Base-by-base conservation (phyloP, 2,329 filamentous ascomycete genomes). In the Ophiostoma himal-ulmi region DNA sequence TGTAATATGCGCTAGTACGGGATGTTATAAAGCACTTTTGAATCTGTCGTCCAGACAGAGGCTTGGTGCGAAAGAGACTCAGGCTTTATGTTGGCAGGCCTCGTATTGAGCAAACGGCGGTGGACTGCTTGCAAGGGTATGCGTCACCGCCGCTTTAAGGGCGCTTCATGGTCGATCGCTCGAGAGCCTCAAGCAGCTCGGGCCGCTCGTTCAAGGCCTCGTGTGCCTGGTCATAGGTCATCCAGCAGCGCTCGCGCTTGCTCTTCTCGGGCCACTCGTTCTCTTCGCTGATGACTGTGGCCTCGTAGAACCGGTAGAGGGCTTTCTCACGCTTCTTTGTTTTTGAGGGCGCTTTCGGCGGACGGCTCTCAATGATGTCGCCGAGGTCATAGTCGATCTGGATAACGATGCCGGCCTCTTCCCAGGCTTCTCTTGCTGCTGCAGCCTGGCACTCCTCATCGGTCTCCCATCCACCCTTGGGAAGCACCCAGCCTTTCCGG, bases 391-490 rank as follows among this genome's bases (percentile, higher is more conserved):
- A 91, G 76, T 91, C 89, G 79, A 97, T 89, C 71, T 87, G 90
- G 80, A 94, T 91, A 76, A 91, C 85, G 77, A 98, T 96, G 76
- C 95, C 95, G 60, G 94, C 95, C 82, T 98, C 95, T 82, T 98
- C 95, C 95, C 95, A 98, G 72, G 95, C 95, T 81, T 99, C 95
- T 75, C 95, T 84, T 84, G 90, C 81, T 70, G 95, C 95, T 71
- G 95, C 92, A 78, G 94, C 87, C 73, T 91, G 88, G 73, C 92
- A 95, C 73, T 89, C 87, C 82, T 99, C 95, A 80, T 99, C 95
- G 44, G 89, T 90, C 80, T 99, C 95, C 94, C 95, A 99, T 72
- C 95, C 95, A 78, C 95, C 95, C 80, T 99, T 99, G 72, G 95
- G 95, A 71, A 99, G 85, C 62, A 99, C 95, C 95, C 95, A 99